phyloP scores from a whole-genome alignment of 108 stramenopile species.

The Conticribra guillardii region DNA sequence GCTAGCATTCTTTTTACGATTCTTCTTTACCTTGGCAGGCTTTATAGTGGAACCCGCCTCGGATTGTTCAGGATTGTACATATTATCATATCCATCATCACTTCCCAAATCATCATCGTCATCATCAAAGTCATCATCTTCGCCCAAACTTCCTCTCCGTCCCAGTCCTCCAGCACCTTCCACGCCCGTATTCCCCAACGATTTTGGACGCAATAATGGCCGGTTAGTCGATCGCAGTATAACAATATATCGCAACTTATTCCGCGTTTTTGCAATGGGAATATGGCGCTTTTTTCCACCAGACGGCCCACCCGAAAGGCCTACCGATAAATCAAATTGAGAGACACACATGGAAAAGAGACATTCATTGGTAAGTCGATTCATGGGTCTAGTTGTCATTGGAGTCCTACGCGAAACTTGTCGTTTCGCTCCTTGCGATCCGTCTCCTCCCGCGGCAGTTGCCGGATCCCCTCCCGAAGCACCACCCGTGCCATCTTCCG shows the following conservation, averaged over 20 bases:
- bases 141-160: conserved; percentile 25
- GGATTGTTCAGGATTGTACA: conserved; percentile 49
- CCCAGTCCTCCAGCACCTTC: conserved; percentile 15
- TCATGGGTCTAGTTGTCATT: conserved; percentile 19
- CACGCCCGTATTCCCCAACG: conserved; percentile 11
- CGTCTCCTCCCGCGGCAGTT: not conserved
- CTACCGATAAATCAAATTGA: conserved; percentile 42
- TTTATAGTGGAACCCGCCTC: conserved; percentile 1
- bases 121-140: conserved; percentile 35
- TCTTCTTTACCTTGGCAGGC: not conserved
- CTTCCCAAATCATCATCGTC: conserved; percentile 51
- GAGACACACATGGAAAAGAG: conserved; percentile 46
- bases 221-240: conserved; percentile 75
- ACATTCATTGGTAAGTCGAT: conserved; percentile 47
- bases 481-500: conserved; percentile 3
- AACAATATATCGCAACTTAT: conserved; percentile 76
- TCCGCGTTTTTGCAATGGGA: conserved; percentile 60
- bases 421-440: conserved; percentile 3
- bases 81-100: conserved; percentile 50
- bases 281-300: conserved; percentile 49
- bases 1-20: not conserved
- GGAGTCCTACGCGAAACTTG: not conserved
- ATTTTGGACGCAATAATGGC: conserved; percentile 50
- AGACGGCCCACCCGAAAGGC: conserved; percentile 39
- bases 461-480: not conserved